Evolutionary conservation across 768 basidiomycete genomes (phyloP), one percentile per base, ranked within the genome.

Genomic region (Coprinopsis marcescibilis): DNA sequence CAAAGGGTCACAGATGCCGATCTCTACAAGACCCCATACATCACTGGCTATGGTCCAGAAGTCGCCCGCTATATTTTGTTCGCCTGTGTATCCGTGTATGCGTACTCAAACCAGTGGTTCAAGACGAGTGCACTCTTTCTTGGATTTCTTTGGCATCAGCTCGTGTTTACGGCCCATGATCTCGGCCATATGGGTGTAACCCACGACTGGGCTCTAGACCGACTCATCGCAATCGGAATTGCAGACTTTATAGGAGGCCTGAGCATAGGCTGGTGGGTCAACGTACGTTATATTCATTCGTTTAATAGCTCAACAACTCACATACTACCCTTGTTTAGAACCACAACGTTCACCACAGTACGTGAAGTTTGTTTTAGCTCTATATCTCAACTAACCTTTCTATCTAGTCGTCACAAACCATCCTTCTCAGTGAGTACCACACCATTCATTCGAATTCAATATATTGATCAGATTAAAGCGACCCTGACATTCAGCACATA

Each of bases 241-340:
- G 89, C 95, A 0, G 79, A 92, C 61, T 90, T 84, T 57, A 70
- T 93, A 38, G 96, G 96, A 20, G 96, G 96, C 3, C 70, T 99
- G 44, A 96, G 93, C 60, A 75, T 96, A 19, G 90, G 93, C 32
- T 99, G 96, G 96, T 99, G 95, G 95, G 89, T 91, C 32, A 78
- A 93, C 62, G 93, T 94, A 56, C 69, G 92, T 81, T 41, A 29
- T 10, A 49, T 43, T 30, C 20, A 25, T 13, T 26, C 33, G 24
- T n/a, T 21, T 44, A 26, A 29, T 48, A 1, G 27, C 49, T 53
- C 36, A 54, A 12, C 19, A 30, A 43, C 48, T 48, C 23, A 52
- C 39, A 27, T 30, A 41, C 38, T 20, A 26, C 41, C 23, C 41
- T 26, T 29, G 19, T 10, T 26, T 52, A 90, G 87, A 90, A 88